phyloP scores from a whole-genome alignment of 176 grass and related monocot genomes.

The Paspalum vaginatum region DNA sequence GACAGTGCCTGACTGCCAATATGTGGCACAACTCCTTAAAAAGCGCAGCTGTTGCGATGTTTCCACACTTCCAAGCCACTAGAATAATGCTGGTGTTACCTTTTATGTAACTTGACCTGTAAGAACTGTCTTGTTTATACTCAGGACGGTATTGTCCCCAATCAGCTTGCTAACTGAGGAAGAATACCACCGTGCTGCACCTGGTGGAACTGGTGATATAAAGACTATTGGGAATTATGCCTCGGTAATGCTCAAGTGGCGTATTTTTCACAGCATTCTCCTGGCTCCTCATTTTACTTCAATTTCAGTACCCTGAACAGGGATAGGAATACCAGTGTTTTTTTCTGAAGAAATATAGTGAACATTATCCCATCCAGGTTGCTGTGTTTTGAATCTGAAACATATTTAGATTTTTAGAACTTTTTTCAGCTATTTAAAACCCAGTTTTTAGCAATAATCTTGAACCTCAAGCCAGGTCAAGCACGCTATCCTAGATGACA shows the following conservation, averaged over 20 bases:
- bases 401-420: neutral
- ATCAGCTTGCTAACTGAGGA: conserved; percentile 89
- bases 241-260: conserved; percentile 53
- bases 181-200: conserved; percentile 79
- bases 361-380: neutral
- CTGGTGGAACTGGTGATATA: conserved; percentile 86
- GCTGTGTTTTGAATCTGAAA: neutral
- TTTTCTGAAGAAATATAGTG: neutral
- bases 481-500: neutral
- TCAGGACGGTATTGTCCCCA: conserved; percentile 81
- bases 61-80: too few species aligned
- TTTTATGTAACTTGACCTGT: neutral
- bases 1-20: too few species aligned
- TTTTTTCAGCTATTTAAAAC: neutral
- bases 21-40: too few species aligned
- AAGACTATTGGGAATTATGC: conserved; percentile 98
- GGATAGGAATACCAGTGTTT: neutral
- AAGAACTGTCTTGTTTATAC: conserved; percentile 23
- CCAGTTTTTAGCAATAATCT: conserved; percentile 9
- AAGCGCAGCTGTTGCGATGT: too few species aligned
- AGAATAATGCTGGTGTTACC: neutral
- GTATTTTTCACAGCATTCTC: conserved; percentile 8
- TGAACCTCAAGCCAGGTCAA: neutral
- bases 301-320: neutral
- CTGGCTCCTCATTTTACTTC: neutral